Conservation (phyloP, 176 grass and related monocot genomes). For the Avena eriantha region DNA sequence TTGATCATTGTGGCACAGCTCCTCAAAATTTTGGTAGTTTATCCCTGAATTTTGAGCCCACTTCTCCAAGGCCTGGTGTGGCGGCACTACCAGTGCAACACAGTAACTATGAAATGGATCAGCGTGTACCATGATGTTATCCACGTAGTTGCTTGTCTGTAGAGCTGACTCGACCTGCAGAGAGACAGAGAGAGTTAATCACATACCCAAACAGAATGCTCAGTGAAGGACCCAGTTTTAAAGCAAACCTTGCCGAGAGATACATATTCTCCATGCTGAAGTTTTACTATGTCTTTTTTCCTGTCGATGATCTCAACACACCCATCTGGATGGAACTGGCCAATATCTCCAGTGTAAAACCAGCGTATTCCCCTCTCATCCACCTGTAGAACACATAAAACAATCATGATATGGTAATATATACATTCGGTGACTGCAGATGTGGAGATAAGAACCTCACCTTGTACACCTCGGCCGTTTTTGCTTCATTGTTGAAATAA, state of each 20-base stretch:
- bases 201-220: conserved; percentile 28
- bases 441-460: conserved; percentile 38
- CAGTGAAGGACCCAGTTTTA: conserved; percentile 3
- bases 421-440: background rate
- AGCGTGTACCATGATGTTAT: conserved; percentile 86
- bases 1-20: conserved; percentile 71
- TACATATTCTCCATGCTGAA: conserved; percentile 92
- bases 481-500: conserved; percentile 86
- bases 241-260: conserved; percentile 86
- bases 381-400: conserved; percentile 44
- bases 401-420: conserved; percentile 18
- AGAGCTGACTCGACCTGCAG: conserved; percentile 80
- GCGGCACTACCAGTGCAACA: conserved; percentile 78
- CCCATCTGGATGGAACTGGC: conserved; percentile 87
- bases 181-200: conserved; percentile 34
- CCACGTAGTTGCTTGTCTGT: conserved; percentile 69
- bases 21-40: conserved; percentile 52
- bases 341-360: conserved; percentile 95
- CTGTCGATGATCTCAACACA: conserved; percentile 88
- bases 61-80: conserved; percentile 58
- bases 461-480: conserved; percentile 85
- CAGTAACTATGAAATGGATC: conserved; percentile 79
- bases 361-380: conserved; percentile 73
- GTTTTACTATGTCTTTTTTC: conserved; percentile 96
- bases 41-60: conserved; percentile 69